These are phyloP conservation scores for Penicillium paradoxum DNA, from an alignment of 495 filamentous ascomycete species.

Conservation along the genomic window DNA sequence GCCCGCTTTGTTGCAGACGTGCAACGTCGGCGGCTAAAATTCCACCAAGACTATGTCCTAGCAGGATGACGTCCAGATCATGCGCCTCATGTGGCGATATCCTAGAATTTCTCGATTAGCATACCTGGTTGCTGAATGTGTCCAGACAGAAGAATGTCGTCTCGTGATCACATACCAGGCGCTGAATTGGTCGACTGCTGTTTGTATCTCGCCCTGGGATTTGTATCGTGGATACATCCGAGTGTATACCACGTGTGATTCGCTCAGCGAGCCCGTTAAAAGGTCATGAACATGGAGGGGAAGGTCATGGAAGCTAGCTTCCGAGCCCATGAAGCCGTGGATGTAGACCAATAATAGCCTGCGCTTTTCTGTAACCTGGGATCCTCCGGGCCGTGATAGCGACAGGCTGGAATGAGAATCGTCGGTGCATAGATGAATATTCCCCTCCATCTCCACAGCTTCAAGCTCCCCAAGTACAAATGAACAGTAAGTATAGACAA, in stretches of 20 bases:
- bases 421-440: slow-evolving; percentile 5
- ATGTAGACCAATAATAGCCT: slow-evolving; percentile 78
- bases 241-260: slow-evolving; percentile 77
- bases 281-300: slow-evolving; percentile 82
- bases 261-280: slow-evolving; percentile 58
- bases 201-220: slow-evolving; percentile 66
- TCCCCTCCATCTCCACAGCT: slow-evolving; percentile 6
- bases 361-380: slow-evolving; percentile 29
- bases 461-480: too few relatives aligned
- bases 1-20: slow-evolving; percentile 42
- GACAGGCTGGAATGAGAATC: slow-evolving; percentile 15
- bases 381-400: slow-evolving; percentile 8
- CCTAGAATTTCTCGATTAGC: slow-evolving; percentile 36
- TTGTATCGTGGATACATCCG: slow-evolving; percentile 92
- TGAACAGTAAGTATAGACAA: background rate
- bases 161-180: slow-evolving; percentile 51
- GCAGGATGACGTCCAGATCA: slow-evolving; percentile 71
- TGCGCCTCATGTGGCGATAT: slow-evolving; percentile 69
- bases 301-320: slow-evolving; percentile 81
- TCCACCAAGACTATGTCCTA: slow-evolving; percentile 91
- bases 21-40: slow-evolving; percentile 76
- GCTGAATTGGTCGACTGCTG: slow-evolving; percentile 77
- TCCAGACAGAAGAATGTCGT: background rate
- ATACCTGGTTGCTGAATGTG: background rate
- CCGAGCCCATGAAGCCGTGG: slow-evolving; percentile 90